Percentiles rank a stretch among this genome's conserved stretches.
phyloP scores from a whole-genome alignment of 768 basidiomycete species.

The Termitomyces sp. region DNA sequence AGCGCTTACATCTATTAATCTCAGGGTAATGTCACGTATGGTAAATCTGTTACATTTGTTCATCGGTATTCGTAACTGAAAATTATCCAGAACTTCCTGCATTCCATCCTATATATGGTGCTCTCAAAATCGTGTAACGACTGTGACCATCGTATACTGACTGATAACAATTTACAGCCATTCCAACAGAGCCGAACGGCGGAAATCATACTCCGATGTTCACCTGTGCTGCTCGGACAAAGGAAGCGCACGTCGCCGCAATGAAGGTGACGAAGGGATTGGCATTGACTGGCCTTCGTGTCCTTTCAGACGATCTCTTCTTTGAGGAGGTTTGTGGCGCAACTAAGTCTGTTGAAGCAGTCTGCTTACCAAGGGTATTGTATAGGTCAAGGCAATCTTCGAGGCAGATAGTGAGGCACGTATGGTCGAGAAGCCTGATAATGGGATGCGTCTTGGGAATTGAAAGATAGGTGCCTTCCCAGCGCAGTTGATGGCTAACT shows the following conservation, averaged over 20 bases:
- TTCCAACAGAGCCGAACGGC: constrained; percentile 64
- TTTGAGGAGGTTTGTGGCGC: constrained; percentile 40
- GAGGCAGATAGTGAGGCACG: constrained; percentile 3
- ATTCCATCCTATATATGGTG: constrained; percentile 60
- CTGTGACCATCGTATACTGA: constrained; percentile 9
- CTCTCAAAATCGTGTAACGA: constrained; percentile 11
- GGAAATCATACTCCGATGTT: constrained; percentile 77
- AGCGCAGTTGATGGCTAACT: too few species aligned
- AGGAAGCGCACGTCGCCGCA: constrained; percentile 57
- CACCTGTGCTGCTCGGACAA: constrained; percentile 49
- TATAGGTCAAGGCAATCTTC: constrained; percentile 21
- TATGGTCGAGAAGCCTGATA: neutral
- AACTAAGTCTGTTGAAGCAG: neutral
- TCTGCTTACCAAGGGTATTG: neutral
- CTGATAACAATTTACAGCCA: constrained; percentile 39
- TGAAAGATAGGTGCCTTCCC: neutral
- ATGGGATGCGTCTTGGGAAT: neutral
- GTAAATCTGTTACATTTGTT: constrained; percentile 24
- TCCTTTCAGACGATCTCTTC: constrained; percentile 55
- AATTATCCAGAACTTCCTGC: constrained; percentile 49
- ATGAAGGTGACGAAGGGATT: constrained; percentile 56
- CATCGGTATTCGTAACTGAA: constrained; percentile 2
- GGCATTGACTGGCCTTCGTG: constrained; percentile 55
- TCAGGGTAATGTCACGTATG: constrained; percentile 73
- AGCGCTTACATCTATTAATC: neutral